Conservation (phyloP, 108 stramenopile species). For the Pseudonitzschia delicatissima region DNA sequence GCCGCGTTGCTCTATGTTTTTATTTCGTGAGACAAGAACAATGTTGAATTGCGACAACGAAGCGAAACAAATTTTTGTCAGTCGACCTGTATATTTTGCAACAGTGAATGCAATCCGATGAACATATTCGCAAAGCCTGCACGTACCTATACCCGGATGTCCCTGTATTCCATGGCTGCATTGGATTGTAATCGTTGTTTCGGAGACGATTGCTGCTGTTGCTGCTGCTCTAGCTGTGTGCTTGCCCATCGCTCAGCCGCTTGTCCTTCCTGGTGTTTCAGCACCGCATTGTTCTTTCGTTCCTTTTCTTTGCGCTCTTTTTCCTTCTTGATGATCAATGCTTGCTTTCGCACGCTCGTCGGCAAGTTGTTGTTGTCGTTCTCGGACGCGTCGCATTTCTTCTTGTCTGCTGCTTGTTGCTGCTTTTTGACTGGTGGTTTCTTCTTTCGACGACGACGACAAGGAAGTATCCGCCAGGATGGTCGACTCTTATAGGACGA, state of each 20-base stretch:
- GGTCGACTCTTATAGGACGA: too few relatives aligned
- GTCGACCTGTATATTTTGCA: too few relatives aligned
- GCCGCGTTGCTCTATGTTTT: neutral
- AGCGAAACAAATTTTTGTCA: neutral
- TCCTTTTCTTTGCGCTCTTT: conserved; percentile 29
- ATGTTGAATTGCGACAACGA: neutral
- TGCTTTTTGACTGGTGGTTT: neutral
- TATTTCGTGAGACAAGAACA: neutral
- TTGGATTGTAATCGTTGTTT: conserved; percentile 21
- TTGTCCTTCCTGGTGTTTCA: neutral
- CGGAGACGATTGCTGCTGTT: neutral
- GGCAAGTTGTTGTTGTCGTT: conserved; percentile 36
- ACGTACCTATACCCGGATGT: conserved; percentile 27
- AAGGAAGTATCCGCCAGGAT: conserved; percentile 5
- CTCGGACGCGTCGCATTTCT: conserved; percentile 24
- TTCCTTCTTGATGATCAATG: conserved; percentile 18
- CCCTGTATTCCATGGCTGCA: conserved; percentile 26
- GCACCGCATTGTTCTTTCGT: conserved; percentile 25
- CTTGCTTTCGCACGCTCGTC: conserved; percentile 28
- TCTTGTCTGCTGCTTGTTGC: conserved; percentile 17
- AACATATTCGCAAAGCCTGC: too few relatives aligned
- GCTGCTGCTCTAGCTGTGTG: neutral
- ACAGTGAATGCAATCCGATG: too few relatives aligned
- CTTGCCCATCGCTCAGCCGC: conserved; percentile 12
- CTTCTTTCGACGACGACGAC: conserved; percentile 4